phyloP scores from a whole-genome alignment of 169 alveolate species.

The Plasmodium relictum region DNA sequence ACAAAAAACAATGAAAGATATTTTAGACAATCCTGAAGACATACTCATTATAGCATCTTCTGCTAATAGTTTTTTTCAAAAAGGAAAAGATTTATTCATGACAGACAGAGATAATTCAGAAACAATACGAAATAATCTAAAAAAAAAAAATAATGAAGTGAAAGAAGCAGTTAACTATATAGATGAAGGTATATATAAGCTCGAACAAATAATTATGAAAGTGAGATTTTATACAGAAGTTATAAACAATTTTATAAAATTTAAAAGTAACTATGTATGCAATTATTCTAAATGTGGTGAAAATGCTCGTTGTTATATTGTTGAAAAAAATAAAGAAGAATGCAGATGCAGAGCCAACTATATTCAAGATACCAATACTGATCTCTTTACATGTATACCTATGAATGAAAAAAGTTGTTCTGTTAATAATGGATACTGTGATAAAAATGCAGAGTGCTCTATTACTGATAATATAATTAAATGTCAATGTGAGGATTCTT shows the following conservation, averaged over 20 bases:
- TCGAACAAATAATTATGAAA: constrained; percentile 38
- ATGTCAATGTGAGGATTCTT: constrained; percentile 36
- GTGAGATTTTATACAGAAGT: constrained; percentile 31
- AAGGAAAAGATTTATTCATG: not conserved
- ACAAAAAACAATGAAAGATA: too few species aligned
- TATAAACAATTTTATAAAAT: constrained; percentile 21
- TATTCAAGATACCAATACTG: constrained; percentile 30
- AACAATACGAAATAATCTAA: constrained; percentile 12
- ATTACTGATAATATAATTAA: constrained; percentile 12
- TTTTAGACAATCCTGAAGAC: too few species aligned
- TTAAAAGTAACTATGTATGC: constrained; percentile 47
- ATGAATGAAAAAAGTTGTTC: constrained; percentile 21
- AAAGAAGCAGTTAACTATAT: constrained; percentile 31
- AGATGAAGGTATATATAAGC: constrained; percentile 30
- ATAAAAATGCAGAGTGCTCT: constrained; percentile 63
- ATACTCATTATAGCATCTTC: too few species aligned
- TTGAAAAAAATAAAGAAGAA: constrained; percentile 59
- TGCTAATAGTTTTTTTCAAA: not conserved
- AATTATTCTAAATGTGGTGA: constrained; percentile 74
- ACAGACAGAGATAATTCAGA: not conserved
- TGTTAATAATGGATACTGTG: constrained; percentile 54
- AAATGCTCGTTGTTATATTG: constrained; percentile 68
- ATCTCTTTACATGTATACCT: constrained; percentile 61
- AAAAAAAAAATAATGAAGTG: constrained; percentile 22
- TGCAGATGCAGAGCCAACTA: constrained; percentile 69